Conservation (phyloP, 441 rosid genomes). For the Isatis lusitanica region DNA sequence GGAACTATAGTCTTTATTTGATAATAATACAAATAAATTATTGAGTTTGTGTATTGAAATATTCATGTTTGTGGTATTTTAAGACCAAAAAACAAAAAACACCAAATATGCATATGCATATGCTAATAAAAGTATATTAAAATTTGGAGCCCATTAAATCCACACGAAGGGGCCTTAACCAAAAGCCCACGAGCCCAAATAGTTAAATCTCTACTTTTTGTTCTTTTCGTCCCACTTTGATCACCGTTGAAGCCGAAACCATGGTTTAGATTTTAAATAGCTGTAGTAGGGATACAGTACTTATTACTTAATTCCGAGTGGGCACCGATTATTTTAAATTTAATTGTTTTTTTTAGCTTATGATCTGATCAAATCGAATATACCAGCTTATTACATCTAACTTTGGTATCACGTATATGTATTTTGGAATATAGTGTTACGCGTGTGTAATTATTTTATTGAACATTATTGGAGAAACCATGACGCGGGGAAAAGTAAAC, state of each 20-base stretch:
- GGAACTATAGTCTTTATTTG: too few relatives aligned
- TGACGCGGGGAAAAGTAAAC: constrained; percentile 37
- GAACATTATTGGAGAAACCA: neutral
- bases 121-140: too few relatives aligned
- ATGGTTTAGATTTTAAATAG: neutral
- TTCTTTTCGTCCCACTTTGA: neutral
- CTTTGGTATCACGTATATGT: neutral
- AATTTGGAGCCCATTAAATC: too few relatives aligned
- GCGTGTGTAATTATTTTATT: neutral
- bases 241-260: neutral
- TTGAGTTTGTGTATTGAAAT: too few relatives aligned
- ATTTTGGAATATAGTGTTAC: neutral
- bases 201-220: neutral
- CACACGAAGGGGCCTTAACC: neutral
- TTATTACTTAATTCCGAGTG: neutral
- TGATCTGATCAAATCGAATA: neutral
- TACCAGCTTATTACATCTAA: neutral
- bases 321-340: neutral
- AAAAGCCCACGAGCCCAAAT: neutral
- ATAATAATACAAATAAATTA: too few relatives aligned
- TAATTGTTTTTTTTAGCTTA: neutral
- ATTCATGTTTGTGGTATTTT: too few relatives aligned
- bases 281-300: too few relatives aligned
- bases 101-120: too few relatives aligned
- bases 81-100: too few relatives aligned